Evolutionary conservation across 2,329 filamentous ascomycete genomes (phyloP), one percentile per base, ranked within the genome.

Genomic region (Didymella lethalis): DNA sequence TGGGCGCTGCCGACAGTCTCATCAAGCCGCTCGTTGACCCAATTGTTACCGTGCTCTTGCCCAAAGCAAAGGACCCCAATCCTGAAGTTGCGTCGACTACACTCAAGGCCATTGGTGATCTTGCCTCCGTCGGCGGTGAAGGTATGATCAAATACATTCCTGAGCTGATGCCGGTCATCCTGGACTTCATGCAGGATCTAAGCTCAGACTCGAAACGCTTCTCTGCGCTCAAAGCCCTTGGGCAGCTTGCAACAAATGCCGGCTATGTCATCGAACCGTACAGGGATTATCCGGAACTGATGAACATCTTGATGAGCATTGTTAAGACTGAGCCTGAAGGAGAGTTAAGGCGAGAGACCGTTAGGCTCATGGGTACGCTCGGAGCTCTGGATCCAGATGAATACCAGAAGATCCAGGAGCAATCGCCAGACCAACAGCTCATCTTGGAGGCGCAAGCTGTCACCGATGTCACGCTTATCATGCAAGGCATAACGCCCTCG

Each of bases 211-310:
- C 88, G 45, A 98, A 98, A 79, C 88, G 95, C 54, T 93, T 97
- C 76, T 92, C 96, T 6, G 94, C 95, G 3, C 83, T 99, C 31
- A 91, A 91, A 65, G 95, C 95, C 0, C 84, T 99, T 0, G 94
- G 94, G 20, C 93, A 98, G 74, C 82, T 99, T 54, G 93, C 95
- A 6, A 96, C 93, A 72, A 98, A 97, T 77, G 95, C 93, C 12
- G 95, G 96, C 67, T 99, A 99, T 79, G 96, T 99, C 51, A 98
- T 99, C 60, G 88, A 93, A 55, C 96, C 96, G 0, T 99, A 99
- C 70, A 84, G 94, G 47, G 93, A 99, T 61, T 97, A 98, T 69
- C 95, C 96, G 0, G 90, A 97, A 73, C 85, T 99, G 8, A 87
- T 99, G 48, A 93, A 95, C 61, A 91, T 98, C 28, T 81, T 99